These are phyloP conservation scores for Penicillium oxalicum DNA, from an alignment of 2,329 filamentous ascomycete species.

Conservation along the genomic window DNA sequence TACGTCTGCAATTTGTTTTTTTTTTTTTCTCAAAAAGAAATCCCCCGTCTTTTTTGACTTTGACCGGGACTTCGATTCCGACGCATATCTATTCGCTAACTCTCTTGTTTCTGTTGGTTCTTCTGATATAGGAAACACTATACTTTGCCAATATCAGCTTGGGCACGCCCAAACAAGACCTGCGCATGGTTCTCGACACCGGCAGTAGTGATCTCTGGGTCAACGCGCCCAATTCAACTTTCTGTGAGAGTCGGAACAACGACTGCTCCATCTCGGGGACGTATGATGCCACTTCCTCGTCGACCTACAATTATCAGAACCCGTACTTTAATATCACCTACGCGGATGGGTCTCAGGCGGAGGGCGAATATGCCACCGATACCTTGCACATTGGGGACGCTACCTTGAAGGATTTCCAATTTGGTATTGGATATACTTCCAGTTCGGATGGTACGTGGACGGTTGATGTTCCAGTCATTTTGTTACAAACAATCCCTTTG, in stretches of 20 bases:
- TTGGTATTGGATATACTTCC: slow-evolving; percentile 55
- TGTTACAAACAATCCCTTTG: too few relatives aligned
- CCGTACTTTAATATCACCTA: slow-evolving; percentile 83
- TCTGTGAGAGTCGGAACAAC: slow-evolving; percentile 40
- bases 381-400: slow-evolving; percentile 53
- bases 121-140: slow-evolving; percentile 41
- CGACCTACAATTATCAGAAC: slow-evolving; percentile 67
- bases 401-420: slow-evolving; percentile 49
- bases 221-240: slow-evolving; percentile 47
- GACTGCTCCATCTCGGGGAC: slow-evolving; percentile 47
- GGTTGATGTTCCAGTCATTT: too few relatives aligned
- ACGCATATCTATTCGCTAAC: neutral
- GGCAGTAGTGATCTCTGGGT: slow-evolving; percentile 59
- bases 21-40: neutral
- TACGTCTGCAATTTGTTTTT: slow-evolving; percentile 12
- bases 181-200: slow-evolving; percentile 56
- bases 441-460: slow-evolving; percentile 37
- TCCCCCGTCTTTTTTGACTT: too few relatives aligned
- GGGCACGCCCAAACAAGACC: slow-evolving; percentile 51
- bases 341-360: slow-evolving; percentile 70
- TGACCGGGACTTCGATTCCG: neutral
- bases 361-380: slow-evolving; percentile 76
- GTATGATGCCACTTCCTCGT: slow-evolving; percentile 56
- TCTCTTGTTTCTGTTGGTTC: too few relatives aligned
- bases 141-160: slow-evolving; percentile 55